phyloP scores from a whole-genome alignment of 1,139 yeast genomes.

The Chernovozyma sophiae-reginae region DNA sequence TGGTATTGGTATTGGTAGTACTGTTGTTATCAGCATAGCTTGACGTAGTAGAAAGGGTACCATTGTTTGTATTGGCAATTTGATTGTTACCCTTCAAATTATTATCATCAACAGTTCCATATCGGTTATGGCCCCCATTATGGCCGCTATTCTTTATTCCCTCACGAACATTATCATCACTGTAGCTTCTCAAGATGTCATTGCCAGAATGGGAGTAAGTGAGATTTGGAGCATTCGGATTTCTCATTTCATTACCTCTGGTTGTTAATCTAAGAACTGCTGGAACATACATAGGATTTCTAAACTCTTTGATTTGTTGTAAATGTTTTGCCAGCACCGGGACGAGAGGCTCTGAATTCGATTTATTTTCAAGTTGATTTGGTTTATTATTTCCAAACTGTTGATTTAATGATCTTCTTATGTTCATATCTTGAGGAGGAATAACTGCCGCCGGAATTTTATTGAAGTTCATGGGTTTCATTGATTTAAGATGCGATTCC shows the following conservation, averaged over 20 bases:
- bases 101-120: neutral
- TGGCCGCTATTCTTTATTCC: neutral
- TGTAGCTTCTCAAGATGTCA: no score
- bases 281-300: slow-evolving; percentile 84
- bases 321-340: slow-evolving; percentile 19
- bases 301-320: slow-evolving; percentile 64
- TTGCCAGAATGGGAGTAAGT: no score
- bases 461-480: slow-evolving; percentile 1
- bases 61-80: neutral
- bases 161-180: no score
- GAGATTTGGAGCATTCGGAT: no score
- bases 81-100: neutral
- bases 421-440: slow-evolving; percentile 24
- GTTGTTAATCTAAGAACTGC: slow-evolving; percentile 69
- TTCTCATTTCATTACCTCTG: neutral
- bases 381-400: slow-evolving; percentile 4
- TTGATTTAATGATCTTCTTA: slow-evolving; percentile 12
- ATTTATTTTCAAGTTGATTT: neutral
- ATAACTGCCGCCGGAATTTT: slow-evolving; percentile 22
- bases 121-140: neutral
- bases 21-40: no score
- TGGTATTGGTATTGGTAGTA: neutral
- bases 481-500: slow-evolving; percentile 4
- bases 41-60: no score
- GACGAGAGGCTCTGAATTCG: neutral